Percentiles rank a stretch among this genome's conserved stretches.
Conservation (phyloP, 2,329 filamentous ascomycete species). For the Raffaelea albimanens region DNA sequence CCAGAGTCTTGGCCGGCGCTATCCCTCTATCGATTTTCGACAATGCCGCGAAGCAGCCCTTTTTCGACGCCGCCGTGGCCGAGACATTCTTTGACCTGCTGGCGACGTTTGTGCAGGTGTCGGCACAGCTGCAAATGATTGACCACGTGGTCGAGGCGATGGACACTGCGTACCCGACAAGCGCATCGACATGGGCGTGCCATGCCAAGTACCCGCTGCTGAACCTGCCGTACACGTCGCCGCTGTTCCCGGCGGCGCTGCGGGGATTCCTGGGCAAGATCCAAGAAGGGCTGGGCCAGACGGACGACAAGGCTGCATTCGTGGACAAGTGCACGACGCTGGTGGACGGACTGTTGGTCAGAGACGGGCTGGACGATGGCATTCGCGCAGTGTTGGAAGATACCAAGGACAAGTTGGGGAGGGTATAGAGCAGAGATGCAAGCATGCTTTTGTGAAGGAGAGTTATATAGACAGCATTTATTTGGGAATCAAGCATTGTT, state of each 20-base stretch:
- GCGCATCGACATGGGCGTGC: conserved; percentile 58
- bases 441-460: too few relatives aligned
- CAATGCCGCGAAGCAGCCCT: conserved; percentile 68
- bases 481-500: too few relatives aligned
- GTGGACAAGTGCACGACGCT: conserved; percentile 40
- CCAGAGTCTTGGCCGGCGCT: conserved; percentile 81
- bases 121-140: conserved; percentile 56
- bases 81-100: conserved; percentile 77
- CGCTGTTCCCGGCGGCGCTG: conserved; percentile 65
- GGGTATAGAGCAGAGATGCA: background rate
- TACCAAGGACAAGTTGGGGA: conserved; percentile 30
- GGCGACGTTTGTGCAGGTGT: conserved; percentile 52
- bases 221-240: conserved; percentile 51
- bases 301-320: conserved; percentile 35
- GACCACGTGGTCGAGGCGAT: conserved; percentile 64
- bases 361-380: conserved; percentile 43
- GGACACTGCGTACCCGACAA: conserved; percentile 46
- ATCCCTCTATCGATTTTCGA: conserved; percentile 92
- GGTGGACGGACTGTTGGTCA: conserved; percentile 42
- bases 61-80: conserved; percentile 55
- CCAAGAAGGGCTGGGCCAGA: conserved; percentile 36
- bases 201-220: conserved; percentile 62
- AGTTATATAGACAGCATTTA: too few relatives aligned
- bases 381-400: conserved; percentile 47
- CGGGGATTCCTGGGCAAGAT: conserved; percentile 55